Evolutionary conservation across 2,329 filamentous ascomycete species (phyloP).

Genomic region (Aspergillus sojae): DNA sequence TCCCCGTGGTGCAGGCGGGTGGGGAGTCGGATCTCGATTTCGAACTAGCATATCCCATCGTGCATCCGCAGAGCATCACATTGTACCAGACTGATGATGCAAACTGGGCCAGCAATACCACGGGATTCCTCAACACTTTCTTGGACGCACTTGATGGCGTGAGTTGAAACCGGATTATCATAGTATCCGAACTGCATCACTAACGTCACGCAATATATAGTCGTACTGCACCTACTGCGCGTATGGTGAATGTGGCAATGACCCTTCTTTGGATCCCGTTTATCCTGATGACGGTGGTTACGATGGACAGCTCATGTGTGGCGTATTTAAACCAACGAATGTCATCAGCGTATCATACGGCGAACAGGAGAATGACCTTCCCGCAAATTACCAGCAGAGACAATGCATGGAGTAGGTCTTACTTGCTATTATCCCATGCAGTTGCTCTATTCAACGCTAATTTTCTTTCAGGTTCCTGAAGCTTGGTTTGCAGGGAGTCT

Average conservation of each 20-base stretch:
- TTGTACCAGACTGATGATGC: constrained; percentile 8
- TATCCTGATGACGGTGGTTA: constrained; percentile 9
- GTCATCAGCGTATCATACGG: constrained; percentile 12
- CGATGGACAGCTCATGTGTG: constrained; percentile 9
- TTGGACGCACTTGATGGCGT: constrained; percentile 12
- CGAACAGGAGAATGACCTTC: constrained; percentile 7
- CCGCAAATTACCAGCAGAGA: constrained; percentile 4
- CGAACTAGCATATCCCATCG: constrained; percentile 8
- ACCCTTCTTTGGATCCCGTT: constrained; percentile 4
- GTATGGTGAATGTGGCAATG: constrained; percentile 10
- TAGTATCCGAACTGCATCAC: too few relatives aligned
- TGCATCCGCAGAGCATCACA: constrained; percentile 8
- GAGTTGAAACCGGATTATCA: not conserved
- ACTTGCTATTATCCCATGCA: not conserved
- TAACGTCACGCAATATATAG: not conserved
- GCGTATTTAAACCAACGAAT: constrained; percentile 10
- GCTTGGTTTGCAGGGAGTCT: constrained; percentile 10
- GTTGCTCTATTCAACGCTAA: not conserved
- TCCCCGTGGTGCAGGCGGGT: not conserved
- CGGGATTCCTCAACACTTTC: constrained; percentile 10
- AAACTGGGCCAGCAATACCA: constrained; percentile 1
- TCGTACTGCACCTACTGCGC: constrained; percentile 12
- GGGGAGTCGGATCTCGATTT: constrained; percentile 11
- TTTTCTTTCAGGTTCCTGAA: not conserved
- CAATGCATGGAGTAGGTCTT: constrained; percentile 7